Evolutionary conservation across 768 basidiomycete genomes (phyloP), one percentile per base, ranked within the genome.

Genomic region (Cystobasidiopsis lactophilus): DNA sequence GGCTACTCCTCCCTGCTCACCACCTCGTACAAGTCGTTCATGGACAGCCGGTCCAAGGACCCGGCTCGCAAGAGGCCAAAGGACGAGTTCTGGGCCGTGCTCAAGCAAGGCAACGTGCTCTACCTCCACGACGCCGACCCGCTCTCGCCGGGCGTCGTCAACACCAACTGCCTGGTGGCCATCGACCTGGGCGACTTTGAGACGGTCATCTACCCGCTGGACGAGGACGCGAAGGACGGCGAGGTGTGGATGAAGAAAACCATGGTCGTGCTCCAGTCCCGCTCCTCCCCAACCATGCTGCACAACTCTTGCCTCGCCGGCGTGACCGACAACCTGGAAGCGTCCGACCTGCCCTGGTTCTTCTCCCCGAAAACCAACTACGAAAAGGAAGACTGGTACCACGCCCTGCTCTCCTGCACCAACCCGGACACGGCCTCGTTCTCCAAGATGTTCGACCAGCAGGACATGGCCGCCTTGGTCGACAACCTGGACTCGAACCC

Each of bases 371-470:
- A 80, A 56, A 79, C 77, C 27, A 85, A 79, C 65, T 70, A 78
- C 51, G 83, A 86, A 63, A 93, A 95, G 84, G 93, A 98, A 67
- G 91, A 98, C 67, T 96, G 88, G 85, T 61, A 86, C 65, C 68
- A 85, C 33, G 72, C 84, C 0, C 73, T 93, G 51, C 66, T 85
- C 21, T 80, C 80, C 0, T 68, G 68, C 4, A 53, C 50, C 49
- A 23, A 86, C 64, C 67, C 82, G 52, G 79, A 79, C 70, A 75
- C 77, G 0, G 74, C 78, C 52, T 68, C 82, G 45, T 70, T 71
- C 38, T 63, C 72, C 33, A 40, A 48, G 51, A 72, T 91, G 18
- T 95, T 86, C 69, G 69, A 72, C 50, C 70, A 78, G 4, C 67
- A 71, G 10, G 84, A 93, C 65, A 91, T 95, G 85, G 72, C 75